Base-by-base conservation (phyloP, 306 rosid species). In the Nissolia schottii region DNA sequence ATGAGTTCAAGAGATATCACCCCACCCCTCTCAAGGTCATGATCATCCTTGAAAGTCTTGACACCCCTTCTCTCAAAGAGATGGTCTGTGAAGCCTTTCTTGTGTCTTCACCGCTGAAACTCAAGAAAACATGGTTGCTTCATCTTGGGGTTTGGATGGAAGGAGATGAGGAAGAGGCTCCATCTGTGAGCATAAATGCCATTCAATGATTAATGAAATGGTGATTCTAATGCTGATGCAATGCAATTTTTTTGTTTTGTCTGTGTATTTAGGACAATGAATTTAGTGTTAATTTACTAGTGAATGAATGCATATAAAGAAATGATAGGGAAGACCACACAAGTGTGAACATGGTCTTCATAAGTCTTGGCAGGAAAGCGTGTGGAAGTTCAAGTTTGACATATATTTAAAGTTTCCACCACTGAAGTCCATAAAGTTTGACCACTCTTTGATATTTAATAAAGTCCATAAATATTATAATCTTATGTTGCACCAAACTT, bases 41-140 rank as follows among this genome's bases (percentile, higher is more conserved):
- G 51, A 68, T 79, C 79, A 73, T 79, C 79, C 59, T 9, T 73
- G 51, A 73, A 79, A 8, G 75, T 59, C 37, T 58, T 66, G 65
- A 79, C 66, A 4, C 83, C 83, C 34, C 24, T 73, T 58, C 75
- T 66, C 14, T 79, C 71, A 0, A 65, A 66, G 16, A 79, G 79
- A 66, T 79, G 79, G 10, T 64, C 75, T 6, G 83, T 66, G 75
- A 77, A 79, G 37, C 78, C 78, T 9, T 74, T 7, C 74, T 67
- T 2, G 74, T 78, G 64, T 79, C 82, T 0, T 55, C 70, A 14
- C 82, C 82, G 53, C 82, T 32, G 13, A 79, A 78, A 64, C 82
- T 78, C 69, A 78, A 45, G 70, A 78, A 78, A 54, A 79, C 82
- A 71, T 79, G 82, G 64, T 79, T 55, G 27, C 15, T 8, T 64